Evolutionary conservation across 495 filamentous ascomycete species (phyloP), one percentile per base, ranked within the genome.

Genomic region (Physcia stellaris): DNA sequence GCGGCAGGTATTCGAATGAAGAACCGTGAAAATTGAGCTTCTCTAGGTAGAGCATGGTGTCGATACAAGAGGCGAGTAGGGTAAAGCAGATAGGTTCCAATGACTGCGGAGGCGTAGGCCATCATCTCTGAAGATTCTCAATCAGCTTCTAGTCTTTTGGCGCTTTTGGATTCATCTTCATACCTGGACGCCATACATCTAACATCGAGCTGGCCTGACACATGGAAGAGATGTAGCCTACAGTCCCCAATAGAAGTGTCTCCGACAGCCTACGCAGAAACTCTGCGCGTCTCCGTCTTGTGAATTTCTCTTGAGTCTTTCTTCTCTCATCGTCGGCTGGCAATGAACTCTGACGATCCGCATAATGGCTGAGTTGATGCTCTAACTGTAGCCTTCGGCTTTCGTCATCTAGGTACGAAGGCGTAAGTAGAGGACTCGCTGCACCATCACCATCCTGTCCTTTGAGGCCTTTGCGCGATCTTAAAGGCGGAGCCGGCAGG

Each of bases 401-500:
- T 11, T 77, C 71, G 29, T 77, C 73, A 36, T 77, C 72, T 30
- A 75, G 51, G 17, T 70, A 49, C 17, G 69, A 64, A 0, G 77
- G 73, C 16, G 76, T 78, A 6, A 75, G 61, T 31, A 76, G 52
- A 1, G 77, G 75, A 28, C 70, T 80, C 45, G 60, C 54, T 18
- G 50, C 42, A 11, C 39, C 50, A 21, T 36, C 41, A 33, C 46
- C 50, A 28, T 44, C 50, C n/a, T 35, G 21, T 29, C 55, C 56
- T 11, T 45, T 53, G 7, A 93, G 57, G 2, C 86, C 86, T 51
- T 94, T 94, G 40, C 77, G 73, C 13, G 75, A 68, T 26, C 77
- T 67, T 12, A 68, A 40, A 19, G 71, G 77, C 2, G 86, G 81
- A 0, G 85, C 80, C 1, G 86, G 86, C 22, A 94, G 56, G 4